A percentile compares a stretch with the other conserved stretches of the same genome.
Evolutionary conservation across 306 rosid genomes (phyloP).

Genomic region (Styphnolobium japonicum): DNA sequence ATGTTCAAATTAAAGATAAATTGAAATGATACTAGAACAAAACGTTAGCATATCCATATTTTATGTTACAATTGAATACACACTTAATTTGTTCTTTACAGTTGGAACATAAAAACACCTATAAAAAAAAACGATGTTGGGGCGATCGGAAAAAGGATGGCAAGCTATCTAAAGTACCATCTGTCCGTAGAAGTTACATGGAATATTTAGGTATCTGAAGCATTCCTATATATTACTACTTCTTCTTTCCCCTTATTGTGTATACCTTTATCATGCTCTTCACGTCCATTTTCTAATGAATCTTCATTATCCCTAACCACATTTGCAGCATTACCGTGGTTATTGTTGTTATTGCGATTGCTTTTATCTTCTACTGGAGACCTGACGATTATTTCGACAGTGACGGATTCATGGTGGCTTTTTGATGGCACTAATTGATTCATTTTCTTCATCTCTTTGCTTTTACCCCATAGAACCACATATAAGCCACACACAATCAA

Average conservation of each 20-base stretch:
- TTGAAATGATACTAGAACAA: neutral
- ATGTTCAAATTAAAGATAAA: neutral
- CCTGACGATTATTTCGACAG: neutral
- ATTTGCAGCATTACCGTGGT: neutral
- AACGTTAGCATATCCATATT: neutral
- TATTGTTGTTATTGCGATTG: neutral
- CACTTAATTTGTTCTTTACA: neutral
- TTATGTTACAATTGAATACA: neutral
- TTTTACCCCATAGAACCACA: constrained; percentile 46
- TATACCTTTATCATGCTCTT: neutral
- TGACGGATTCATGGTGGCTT: neutral
- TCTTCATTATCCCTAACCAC: neutral
- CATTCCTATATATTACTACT: neutral
- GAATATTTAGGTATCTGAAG: neutral
- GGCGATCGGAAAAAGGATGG: neutral
- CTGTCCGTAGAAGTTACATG: neutral
- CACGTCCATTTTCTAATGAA: neutral
- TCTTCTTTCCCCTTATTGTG: neutral
- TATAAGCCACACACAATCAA: constrained; percentile 47
- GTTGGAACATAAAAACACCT: too few relatives aligned
- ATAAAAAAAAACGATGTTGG: too few relatives aligned
- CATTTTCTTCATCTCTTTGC: constrained; percentile 35
- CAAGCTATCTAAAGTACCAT: neutral
- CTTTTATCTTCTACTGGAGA: neutral
- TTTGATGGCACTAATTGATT: neutral